These are phyloP conservation scores for Colletotrichum higginsianum DNA, from an alignment of 2,329 filamentous ascomycete genomes.

Conservation along the genomic window DNA sequence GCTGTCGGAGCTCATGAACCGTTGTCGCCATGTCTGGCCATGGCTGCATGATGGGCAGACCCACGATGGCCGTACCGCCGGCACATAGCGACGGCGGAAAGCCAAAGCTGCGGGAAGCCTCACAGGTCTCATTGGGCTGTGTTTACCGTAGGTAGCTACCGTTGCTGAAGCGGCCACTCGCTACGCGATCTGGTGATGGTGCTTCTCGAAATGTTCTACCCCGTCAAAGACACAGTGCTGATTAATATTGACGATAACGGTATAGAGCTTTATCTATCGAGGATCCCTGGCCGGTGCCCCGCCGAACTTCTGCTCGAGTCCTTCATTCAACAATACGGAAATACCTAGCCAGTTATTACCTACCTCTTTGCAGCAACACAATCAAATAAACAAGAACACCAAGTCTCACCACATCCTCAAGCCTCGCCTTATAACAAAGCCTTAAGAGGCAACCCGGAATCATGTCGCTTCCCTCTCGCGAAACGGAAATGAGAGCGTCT, in stretches of 20 bases:
- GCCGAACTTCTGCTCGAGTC: constrained; percentile 28
- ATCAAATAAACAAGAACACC: background rate
- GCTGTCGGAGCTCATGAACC: constrained; percentile 47
- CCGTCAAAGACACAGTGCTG: constrained; percentile 17
- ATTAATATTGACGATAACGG: constrained; percentile 22
- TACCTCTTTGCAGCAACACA: constrained; percentile 17
- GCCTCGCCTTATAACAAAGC: too few relatives aligned
- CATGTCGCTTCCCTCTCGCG: constrained; percentile 57
- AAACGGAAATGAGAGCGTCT: constrained; percentile 62
- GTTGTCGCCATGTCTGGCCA: constrained; percentile 44
- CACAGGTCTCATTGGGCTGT: constrained; percentile 28
- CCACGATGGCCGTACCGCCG: constrained; percentile 45
- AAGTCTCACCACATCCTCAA: background rate
- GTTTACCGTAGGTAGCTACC: background rate
- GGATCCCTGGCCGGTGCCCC: constrained; percentile 22
- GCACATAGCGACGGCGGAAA: constrained; percentile 13
- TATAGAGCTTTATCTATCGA: constrained; percentile 36
- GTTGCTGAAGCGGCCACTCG: background rate
- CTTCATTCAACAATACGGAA: background rate
- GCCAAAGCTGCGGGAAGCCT: constrained; percentile 30
- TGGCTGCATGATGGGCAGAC: constrained; percentile 49
- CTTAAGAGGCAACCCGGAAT: background rate
- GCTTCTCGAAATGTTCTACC: constrained; percentile 4
- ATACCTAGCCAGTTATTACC: too few relatives aligned
- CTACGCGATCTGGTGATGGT: background rate